Base-by-base conservation (phyloP, 768 basidiomycete genomes). In the Suillus ampliporus region DNA sequence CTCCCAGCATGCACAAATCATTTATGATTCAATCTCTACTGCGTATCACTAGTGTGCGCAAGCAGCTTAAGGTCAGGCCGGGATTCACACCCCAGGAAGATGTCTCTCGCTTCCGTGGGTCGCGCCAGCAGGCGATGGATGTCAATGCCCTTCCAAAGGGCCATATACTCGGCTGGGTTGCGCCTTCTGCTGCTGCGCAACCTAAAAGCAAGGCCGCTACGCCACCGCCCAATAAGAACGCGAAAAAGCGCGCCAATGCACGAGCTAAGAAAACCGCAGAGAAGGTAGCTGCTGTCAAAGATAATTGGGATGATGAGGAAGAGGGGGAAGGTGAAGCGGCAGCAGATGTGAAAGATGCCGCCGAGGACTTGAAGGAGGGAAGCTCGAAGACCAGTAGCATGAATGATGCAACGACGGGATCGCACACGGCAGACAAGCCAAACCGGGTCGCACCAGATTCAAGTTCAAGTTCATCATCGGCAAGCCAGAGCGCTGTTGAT, bases 31-130 rank as follows among this genome's bases (percentile, higher is more conserved):
- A 14, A 19, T 56, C 44, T 50, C 19, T 63, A 56, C 34, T 47
- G 44, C 31, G n/a, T n/a, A 50, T 53, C 59, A 63, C 63, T 74
- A 97, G 95, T 53, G 76, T 93, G 38, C 89, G 95, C 65, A 97
- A 95, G 77, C 86, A 95, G 76, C 80, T 91, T 61, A 95, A 90
- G 80, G 89, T 98, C 66, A 84, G 95, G 31, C 95, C 94, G 3
- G 95, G 95, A 0, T 98, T 90, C 77, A 97, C 94, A 5, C 95
- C 95, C 0, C 94, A 95, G 76, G 95, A 98, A 76, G 95, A 98
- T 76, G 84, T 96, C 9, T 83, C 86, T n/a, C 87, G 89, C 53
- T 98, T 95, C 76, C 86, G 93, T 58, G 87, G 91, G 46, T 85
- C 87, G 50, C 86, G 88, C 58, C 92, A 94, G 73, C 82, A 87